Percentiles rank a stretch among this genome's conserved stretches.
These are phyloP conservation scores for Chaetomium globosum DNA, from an alignment of 2,329 filamentous ascomycete species.

Conservation along the genomic window DNA sequence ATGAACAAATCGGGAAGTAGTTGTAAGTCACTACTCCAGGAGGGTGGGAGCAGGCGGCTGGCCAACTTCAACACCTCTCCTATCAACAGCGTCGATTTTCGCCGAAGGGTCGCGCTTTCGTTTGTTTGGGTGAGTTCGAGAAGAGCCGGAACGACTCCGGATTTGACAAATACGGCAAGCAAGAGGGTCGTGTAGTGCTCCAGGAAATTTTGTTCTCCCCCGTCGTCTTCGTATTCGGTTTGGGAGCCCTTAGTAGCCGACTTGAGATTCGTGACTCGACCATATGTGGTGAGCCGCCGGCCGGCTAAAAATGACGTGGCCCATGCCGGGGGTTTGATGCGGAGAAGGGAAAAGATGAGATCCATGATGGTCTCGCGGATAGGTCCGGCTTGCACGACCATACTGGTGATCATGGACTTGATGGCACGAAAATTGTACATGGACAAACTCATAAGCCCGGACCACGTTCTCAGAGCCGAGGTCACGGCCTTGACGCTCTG, in stretches of 20 bases:
- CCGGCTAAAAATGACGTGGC: constrained; percentile 94
- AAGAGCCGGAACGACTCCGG: constrained; percentile 68
- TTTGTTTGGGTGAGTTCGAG: constrained; percentile 68
- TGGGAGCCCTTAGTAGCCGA: constrained; percentile 57
- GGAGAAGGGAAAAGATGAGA: constrained; percentile 74
- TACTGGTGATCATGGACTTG: constrained; percentile 71
- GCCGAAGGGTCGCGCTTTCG: constrained; percentile 70
- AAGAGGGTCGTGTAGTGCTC: constrained; percentile 93
- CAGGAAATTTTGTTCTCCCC: constrained; percentile 78
- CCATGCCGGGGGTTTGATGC: constrained; percentile 94
- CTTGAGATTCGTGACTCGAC: constrained; percentile 85
- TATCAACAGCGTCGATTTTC: constrained; percentile 87
- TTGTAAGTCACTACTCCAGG: constrained; percentile 82
- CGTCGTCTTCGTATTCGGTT: constrained; percentile 64
- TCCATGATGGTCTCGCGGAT: constrained; percentile 81
- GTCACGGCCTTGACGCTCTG: constrained; percentile 91
- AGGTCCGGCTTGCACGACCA: constrained; percentile 58
- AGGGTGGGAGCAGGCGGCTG: constrained; percentile 78
- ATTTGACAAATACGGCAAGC: constrained; percentile 79
- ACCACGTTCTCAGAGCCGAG: constrained; percentile 90
- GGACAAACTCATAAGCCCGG: constrained; percentile 82
- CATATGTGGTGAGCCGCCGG: constrained; percentile 89
- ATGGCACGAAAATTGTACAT: constrained; percentile 87
- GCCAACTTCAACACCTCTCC: constrained; percentile 90
- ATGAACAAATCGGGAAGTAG: constrained; percentile 83